Evolutionary conservation across 2,329 filamentous ascomycete genomes (phyloP).

Genomic region (Akanthomyces lecanii): DNA sequence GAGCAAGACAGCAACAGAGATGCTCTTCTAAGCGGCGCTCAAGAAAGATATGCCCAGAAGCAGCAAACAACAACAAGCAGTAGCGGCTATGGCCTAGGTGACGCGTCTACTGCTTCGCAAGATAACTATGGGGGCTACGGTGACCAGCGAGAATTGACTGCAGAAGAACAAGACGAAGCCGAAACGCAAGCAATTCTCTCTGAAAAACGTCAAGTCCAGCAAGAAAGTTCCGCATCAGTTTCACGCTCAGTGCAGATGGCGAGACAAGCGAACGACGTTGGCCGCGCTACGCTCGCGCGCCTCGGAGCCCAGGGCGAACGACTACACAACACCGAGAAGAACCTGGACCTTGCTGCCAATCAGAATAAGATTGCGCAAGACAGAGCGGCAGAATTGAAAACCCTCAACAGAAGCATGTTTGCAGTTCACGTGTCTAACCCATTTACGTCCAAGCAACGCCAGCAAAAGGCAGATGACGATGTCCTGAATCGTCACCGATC

Average conservation of each 20-base stretch:
- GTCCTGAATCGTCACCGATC: constrained; percentile 65
- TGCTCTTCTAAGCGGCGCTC: constrained; percentile 58
- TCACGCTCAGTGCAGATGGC: constrained; percentile 39
- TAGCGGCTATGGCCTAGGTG: constrained; percentile 18
- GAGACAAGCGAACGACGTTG: constrained; percentile 49
- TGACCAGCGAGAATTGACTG: constrained; percentile 72
- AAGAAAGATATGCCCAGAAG: constrained; percentile 44
- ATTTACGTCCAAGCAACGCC: constrained; percentile 66
- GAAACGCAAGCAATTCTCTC: constrained; percentile 60
- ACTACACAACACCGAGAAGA: constrained; percentile 76
- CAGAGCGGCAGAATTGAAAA: constrained; percentile 77
- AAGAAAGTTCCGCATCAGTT: constrained; percentile 56
- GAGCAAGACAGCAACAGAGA: constrained; percentile 53
- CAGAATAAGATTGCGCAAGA: constrained; percentile 74
- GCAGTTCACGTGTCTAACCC: constrained; percentile 74
- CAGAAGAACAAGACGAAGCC: constrained; percentile 70
- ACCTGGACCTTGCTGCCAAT: constrained; percentile 73
- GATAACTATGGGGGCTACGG: constrained; percentile 52
- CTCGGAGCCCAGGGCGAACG: constrained; percentile 76
- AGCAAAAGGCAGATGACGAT: constrained; percentile 60
- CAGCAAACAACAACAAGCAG: constrained; percentile 24
- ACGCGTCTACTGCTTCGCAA: constrained; percentile 17
- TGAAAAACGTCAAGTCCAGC: constrained; percentile 64
- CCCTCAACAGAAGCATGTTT: constrained; percentile 86
- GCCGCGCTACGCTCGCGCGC: constrained; percentile 65